These are phyloP conservation scores for Chaetomium sp. DNA, from an alignment of 2,329 filamentous ascomycete genomes.

Conservation along the genomic window DNA sequence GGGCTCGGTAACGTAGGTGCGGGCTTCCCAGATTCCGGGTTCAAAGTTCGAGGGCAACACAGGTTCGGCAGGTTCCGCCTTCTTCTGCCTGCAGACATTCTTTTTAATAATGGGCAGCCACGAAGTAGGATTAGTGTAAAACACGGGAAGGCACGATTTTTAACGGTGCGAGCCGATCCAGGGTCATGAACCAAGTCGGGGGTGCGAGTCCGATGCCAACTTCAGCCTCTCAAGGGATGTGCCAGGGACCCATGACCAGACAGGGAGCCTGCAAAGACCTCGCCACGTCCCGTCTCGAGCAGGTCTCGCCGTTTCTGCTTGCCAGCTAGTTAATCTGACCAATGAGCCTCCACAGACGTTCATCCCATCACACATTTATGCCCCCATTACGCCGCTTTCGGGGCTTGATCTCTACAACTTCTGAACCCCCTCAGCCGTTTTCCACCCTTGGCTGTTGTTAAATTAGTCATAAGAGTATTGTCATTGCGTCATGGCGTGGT, in stretches of 20 bases:
- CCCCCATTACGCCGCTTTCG: too few species aligned
- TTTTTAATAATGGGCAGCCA: neutral
- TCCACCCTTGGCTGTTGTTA: neutral
- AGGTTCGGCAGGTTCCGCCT: neutral
- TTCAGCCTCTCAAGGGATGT: neutral
- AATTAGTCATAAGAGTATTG: constrained; percentile 16
- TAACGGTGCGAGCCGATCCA: neutral
- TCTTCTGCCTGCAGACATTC: neutral
- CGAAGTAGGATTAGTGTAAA: neutral
- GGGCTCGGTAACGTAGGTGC: too few species aligned
- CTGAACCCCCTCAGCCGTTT: neutral
- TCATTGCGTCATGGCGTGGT: constrained; percentile 17
- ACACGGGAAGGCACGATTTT: constrained; percentile 1
- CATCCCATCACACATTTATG: too few species aligned
- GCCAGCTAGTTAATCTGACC: too few species aligned
- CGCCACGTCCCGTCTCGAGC: too few species aligned
- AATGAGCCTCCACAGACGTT: too few species aligned
- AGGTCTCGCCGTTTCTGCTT: too few species aligned
- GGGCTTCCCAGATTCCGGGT: too few species aligned
- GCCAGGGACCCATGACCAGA: neutral
- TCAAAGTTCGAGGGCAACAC: too few species aligned
- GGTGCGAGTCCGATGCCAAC: neutral
- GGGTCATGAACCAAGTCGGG: neutral
- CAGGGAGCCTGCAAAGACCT: too few species aligned
- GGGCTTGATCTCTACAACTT: neutral